These are phyloP conservation scores for Rutstroemia sp. DNA, from an alignment of 2,329 filamentous ascomycete species.

Conservation along the genomic window DNA sequence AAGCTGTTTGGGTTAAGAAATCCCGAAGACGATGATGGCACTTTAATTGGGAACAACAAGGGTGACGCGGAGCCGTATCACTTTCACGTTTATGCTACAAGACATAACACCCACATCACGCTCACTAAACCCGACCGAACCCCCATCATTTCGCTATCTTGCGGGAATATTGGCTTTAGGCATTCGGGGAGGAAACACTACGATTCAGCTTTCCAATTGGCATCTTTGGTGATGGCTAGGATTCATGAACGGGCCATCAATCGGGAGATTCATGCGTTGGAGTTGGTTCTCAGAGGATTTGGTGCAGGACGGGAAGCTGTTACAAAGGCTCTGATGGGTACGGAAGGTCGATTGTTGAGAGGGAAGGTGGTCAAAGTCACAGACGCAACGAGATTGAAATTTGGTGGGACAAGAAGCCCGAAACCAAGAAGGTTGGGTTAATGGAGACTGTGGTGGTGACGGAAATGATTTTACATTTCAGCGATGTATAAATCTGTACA, in stretches of 20 bases:
- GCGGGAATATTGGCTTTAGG: slow-evolving; percentile 86
- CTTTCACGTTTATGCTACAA: slow-evolving; percentile 77
- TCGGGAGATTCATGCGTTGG: slow-evolving; percentile 66
- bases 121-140: slow-evolving; percentile 75
- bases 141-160: slow-evolving; percentile 70
- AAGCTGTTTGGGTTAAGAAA: too few species aligned
- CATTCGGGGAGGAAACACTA: slow-evolving; percentile 75
- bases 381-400: slow-evolving; percentile 86
- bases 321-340: slow-evolving; percentile 80
- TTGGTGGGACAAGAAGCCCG: slow-evolving; percentile 84
- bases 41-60: slow-evolving; percentile 16
- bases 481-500: slow-evolving; percentile 7
- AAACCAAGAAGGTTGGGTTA: slow-evolving; percentile 68
- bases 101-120: slow-evolving; percentile 94
- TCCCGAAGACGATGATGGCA: slow-evolving; percentile 10
- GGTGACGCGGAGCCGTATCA: slow-evolving; percentile 61
- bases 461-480: slow-evolving; percentile 10
- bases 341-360: slow-evolving; percentile 70
- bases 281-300: slow-evolving; percentile 79
- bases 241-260: slow-evolving; percentile 77
- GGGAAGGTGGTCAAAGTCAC: slow-evolving; percentile 70
- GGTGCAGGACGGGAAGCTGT: slow-evolving; percentile 82
- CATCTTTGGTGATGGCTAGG: slow-evolving; percentile 73
- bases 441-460: background rate
- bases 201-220: slow-evolving; percentile 87